Base-by-base conservation (phyloP, 2,329 filamentous ascomycete species). In the Pestalotiopsis sp. region DNA sequence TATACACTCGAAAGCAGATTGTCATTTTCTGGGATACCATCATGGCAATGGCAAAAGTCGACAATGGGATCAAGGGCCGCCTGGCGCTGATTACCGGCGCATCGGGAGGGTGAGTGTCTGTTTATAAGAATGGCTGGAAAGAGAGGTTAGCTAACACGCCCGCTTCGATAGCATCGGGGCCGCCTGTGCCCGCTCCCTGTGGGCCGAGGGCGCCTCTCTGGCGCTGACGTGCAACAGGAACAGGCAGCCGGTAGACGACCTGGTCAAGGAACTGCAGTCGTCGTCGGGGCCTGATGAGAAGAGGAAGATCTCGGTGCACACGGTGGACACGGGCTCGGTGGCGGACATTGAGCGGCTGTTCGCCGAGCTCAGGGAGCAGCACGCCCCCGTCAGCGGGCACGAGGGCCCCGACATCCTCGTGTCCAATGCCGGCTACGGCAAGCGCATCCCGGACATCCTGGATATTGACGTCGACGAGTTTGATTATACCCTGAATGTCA, bases 351-450 rank as follows among this genome's bases (percentile, higher is more conserved):
- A 84, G 56, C 74, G 76, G 3, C 82, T 91, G 71, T 89, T 88
- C 67, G 71, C 80, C 14, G 83, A 89, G 66, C 85, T 91, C 57
- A 78, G 83, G 61, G 73, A 78, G 0, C 74, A 84, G 64, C 88
- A 91, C 74, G 24, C 11, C 13, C 56, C 26, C 22, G 20, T 1
- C 10, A 35, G 24, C 58, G 81, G 80, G 11, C 81, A 85, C 67
- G 64, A 73, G 4, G 81, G 82, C 1, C 87, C 88, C 0, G 87
- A 91, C 72, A 91, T 92, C 24, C 79, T 92, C 2, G 77, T 92
- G 30, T 87, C 86, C 10, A 92, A 92, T 73, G 90, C 90, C 1
- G 90, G 89, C 0, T 85, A 90, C 70, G 89, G 89, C 55, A 89
- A 88, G 73, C 82, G 88, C n/a, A 85, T 89, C 67, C 78, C 79